Conservation (phyloP, 306 rosid species). For the Myrica gale region DNA sequence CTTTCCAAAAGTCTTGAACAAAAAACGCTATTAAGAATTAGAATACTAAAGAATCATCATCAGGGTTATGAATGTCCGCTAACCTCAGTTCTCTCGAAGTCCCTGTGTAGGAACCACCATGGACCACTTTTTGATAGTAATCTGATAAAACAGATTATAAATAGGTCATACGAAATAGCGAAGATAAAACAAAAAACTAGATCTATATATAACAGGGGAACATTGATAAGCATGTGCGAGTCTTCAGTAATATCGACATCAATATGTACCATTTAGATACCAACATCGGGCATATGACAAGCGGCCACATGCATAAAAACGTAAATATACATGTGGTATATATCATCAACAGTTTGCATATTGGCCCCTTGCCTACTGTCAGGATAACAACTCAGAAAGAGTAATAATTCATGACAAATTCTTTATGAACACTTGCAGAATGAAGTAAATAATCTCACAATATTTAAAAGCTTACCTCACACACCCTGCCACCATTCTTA, state of each 20-base stretch:
- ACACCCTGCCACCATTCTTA: slow-evolving; percentile 70
- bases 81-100: slow-evolving; percentile 49
- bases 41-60: background rate
- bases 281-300: background rate
- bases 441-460: slow-evolving; percentile 5
- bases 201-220: background rate
- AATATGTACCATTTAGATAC: background rate
- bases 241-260: slow-evolving; percentile 1
- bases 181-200: slow-evolving; percentile 11
- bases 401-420: background rate
- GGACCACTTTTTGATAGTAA: slow-evolving; percentile 79
- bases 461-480: slow-evolving; percentile 48
- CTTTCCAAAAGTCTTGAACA: background rate
- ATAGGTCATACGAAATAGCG: slow-evolving; percentile 1
- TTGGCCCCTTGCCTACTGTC: background rate
- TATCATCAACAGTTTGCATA: background rate
- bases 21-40: background rate
- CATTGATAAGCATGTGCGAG: background rate
- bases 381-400: background rate
- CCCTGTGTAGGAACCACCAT: slow-evolving; percentile 85
- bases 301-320: background rate
- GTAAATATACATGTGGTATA: no score
- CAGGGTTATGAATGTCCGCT: slow-evolving; percentile 23
- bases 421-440: slow-evolving; percentile 5
- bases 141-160: slow-evolving; percentile 45